These are phyloP conservation scores for Aspergillus sclerotiicarbonarius DNA, from an alignment of 495 filamentous ascomycete genomes.

Conservation along the genomic window DNA sequence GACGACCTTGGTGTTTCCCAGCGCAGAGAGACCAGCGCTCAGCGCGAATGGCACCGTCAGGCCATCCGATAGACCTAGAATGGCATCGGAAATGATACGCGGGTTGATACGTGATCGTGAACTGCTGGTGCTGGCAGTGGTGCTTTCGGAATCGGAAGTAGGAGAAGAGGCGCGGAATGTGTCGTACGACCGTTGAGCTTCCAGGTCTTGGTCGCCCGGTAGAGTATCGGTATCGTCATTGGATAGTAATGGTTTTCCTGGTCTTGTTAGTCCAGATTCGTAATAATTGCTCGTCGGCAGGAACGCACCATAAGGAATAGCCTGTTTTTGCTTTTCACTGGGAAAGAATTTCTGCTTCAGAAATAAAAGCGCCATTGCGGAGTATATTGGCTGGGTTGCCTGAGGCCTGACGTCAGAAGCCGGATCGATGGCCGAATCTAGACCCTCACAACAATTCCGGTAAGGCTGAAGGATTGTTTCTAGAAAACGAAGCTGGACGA, in stretches of 20 bases:
- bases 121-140: constrained; percentile 26
- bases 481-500: not conserved
- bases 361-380: constrained; percentile 42
- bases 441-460: constrained; percentile 3
- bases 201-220: constrained; percentile 32
- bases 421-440: constrained; percentile 5
- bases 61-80: constrained; percentile 58
- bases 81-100: constrained; percentile 56
- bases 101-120: constrained; percentile 44
- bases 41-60: constrained; percentile 58
- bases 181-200: constrained; percentile 42
- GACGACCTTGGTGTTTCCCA: constrained; percentile 53
- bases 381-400: not conserved
- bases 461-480: not conserved
- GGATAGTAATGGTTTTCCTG: constrained; percentile 40
- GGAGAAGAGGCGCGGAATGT: constrained; percentile 35
- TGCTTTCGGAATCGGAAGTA: constrained; percentile 26
- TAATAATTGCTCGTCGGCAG: not conserved
- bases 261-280: not conserved
- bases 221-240: constrained; percentile 30
- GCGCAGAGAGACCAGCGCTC: constrained; percentile 52
- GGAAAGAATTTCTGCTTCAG: constrained; percentile 45
- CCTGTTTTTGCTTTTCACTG: constrained; percentile 17
- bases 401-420: constrained; percentile 10
- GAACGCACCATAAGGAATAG: constrained; percentile 17